A percentile compares a stretch with the other conserved stretches of the same genome.
phyloP scores from a whole-genome alignment of 345 rosid species.

The Pistacia vera region DNA sequence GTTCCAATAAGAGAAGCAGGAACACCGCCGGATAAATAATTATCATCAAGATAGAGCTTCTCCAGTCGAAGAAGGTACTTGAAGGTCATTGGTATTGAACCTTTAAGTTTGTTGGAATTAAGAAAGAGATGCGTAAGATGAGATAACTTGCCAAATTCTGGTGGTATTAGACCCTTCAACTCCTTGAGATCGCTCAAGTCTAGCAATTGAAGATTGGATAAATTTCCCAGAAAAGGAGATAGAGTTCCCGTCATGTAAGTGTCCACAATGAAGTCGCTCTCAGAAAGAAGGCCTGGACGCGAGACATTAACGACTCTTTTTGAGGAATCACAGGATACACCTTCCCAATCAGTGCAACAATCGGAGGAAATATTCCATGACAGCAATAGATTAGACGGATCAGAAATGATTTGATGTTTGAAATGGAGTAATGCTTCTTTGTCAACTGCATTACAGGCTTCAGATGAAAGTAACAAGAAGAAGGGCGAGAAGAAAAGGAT shows the following conservation, averaged over 20 bases:
- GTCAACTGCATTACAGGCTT: conserved; percentile 42
- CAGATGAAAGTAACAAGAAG: conserved; percentile 7
- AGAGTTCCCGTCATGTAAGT: conserved; percentile 51
- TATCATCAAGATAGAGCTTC: conserved; percentile 43
- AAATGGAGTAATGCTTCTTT: conserved; percentile 53
- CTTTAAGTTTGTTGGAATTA: conserved; percentile 49
- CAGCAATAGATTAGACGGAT: conserved; percentile 48
- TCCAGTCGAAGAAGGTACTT: conserved; percentile 29
- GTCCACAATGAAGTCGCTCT: conserved; percentile 33
- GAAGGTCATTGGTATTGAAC: conserved; percentile 46
- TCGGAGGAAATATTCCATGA: conserved; percentile 50
- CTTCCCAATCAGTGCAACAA: conserved; percentile 63
- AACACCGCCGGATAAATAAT: conserved; percentile 41
- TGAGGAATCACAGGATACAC: conserved; percentile 42
- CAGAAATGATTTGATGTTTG: conserved; percentile 48
- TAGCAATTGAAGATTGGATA: conserved; percentile 44
- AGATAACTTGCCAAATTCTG: conserved; percentile 42
- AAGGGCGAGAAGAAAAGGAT: conserved; percentile 9
- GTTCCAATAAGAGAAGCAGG: conserved; percentile 33
- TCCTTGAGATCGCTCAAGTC: conserved; percentile 59
- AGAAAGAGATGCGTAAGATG: conserved; percentile 42
- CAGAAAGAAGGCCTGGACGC: conserved; percentile 38
- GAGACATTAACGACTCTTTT: conserved; percentile 53
- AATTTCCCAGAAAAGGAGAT: conserved; percentile 54
- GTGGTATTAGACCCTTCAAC: conserved; percentile 47